Percentiles rank a stretch among this genome's conserved stretches.
phyloP scores from a whole-genome alignment of 352 stramenopile species.

The Pilasporangium apinafurcum region DNA sequence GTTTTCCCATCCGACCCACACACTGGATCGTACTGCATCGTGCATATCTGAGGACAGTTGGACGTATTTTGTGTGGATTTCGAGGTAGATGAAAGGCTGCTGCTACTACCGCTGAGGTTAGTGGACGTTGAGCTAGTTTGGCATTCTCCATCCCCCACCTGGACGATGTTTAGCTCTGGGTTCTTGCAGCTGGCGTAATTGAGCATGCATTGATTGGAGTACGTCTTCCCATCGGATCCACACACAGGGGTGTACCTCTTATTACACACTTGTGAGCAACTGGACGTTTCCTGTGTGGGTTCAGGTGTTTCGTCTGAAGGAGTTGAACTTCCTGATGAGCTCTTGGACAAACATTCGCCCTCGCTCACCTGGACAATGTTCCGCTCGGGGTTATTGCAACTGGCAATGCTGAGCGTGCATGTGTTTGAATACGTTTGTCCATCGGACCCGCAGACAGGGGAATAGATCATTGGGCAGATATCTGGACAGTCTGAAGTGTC shows the following conservation, averaged over 20 bases:
- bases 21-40: slow-evolving; percentile 15
- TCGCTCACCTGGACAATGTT: slow-evolving; percentile 9
- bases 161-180: slow-evolving; percentile 11
- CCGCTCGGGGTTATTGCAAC: slow-evolving; percentile 19
- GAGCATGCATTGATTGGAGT: slow-evolving; percentile 28
- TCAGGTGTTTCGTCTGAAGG: no score
- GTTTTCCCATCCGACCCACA: slow-evolving; percentile 22
- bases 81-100: neutral
- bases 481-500: slow-evolving; percentile 1
- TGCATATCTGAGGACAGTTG: neutral
- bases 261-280: slow-evolving; percentile 10
- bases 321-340: no score
- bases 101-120: neutral
- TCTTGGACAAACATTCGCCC: slow-evolving; percentile 14
- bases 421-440: slow-evolving; percentile 13
- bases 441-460: slow-evolving; percentile 5
- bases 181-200: slow-evolving; percentile 3
- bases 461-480: slow-evolving; percentile 2
- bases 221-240: slow-evolving; percentile 29
- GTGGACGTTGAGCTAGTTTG: neutral
- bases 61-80: no score
- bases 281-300: no score
- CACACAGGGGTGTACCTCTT: slow-evolving; percentile 26
- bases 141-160: neutral
- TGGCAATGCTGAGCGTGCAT: slow-evolving; percentile 15